Evolutionary conservation across 495 filamentous ascomycete species (phyloP).

Genomic region (Xylaria palmicola): DNA sequence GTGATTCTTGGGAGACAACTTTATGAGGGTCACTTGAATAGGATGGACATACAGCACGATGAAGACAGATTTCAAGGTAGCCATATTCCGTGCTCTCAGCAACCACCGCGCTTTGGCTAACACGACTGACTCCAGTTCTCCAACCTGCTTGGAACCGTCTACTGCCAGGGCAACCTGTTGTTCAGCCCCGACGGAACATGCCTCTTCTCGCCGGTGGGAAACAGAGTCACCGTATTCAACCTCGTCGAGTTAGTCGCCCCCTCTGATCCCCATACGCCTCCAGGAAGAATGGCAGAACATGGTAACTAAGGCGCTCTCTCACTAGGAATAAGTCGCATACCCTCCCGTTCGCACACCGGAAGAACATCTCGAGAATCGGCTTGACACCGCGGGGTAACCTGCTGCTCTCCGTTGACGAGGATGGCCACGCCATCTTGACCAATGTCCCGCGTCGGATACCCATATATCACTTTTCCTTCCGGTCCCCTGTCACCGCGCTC

Average conservation of each 20-base stretch:
- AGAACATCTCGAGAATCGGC: conserved; percentile 84
- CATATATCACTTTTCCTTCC: conserved; percentile 93
- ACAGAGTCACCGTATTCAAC: conserved; percentile 93
- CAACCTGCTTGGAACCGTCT: conserved; percentile 94
- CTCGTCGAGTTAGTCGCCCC: conserved; percentile 73
- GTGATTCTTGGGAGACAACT: neutral
- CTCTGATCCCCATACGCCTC: no score
- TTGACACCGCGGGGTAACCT: conserved; percentile 87
- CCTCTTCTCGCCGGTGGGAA: conserved; percentile 95
- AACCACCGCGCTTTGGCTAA: neutral
- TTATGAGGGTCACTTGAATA: neutral
- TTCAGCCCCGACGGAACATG: conserved; percentile 96
- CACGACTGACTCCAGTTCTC: conserved; percentile 62
- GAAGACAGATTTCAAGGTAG: conserved; percentile 94
- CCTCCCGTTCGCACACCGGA: conserved; percentile 89
- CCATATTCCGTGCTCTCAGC: neutral
- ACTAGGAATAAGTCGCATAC: conserved; percentile 92
- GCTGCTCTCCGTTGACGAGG: conserved; percentile 88
- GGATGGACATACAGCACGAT: conserved; percentile 50
- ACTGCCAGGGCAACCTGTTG: conserved; percentile 92
- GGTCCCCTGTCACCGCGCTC: conserved; percentile 74
- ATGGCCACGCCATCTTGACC: conserved; percentile 88
- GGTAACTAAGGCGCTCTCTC: conserved; percentile 24
- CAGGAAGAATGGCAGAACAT: no score
- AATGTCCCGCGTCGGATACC: conserved; percentile 81